phyloP scores from a whole-genome alignment of 805 yeast genomes.

The Starmera amethionina region DNA sequence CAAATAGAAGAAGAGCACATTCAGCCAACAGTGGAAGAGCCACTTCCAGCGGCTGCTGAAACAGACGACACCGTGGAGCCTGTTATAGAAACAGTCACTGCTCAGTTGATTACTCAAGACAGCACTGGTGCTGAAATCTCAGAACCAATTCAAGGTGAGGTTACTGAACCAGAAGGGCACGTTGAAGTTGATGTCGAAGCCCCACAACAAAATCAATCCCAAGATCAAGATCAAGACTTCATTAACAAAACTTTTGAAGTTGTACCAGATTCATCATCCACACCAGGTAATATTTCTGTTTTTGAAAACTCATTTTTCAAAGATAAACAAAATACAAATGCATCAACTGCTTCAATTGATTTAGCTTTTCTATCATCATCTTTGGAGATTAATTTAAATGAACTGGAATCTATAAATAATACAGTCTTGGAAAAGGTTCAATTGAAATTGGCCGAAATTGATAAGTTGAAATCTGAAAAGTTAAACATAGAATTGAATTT shows the following conservation, averaged over 20 bases:
- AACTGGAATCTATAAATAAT: constrained; percentile 13
- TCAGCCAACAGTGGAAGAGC: too few relatives aligned
- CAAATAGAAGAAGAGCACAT: too few relatives aligned
- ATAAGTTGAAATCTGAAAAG: constrained; percentile 27
- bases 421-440: constrained; percentile 19
- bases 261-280: neutral
- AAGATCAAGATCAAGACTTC: neutral
- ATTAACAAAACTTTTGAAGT: too few relatives aligned
- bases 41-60: too few relatives aligned
- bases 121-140: too few relatives aligned
- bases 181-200: neutral
- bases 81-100: too few relatives aligned
- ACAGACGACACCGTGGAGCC: too few relatives aligned
- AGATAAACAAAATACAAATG: neutral
- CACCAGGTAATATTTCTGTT: neutral
- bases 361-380: constrained; percentile 23
- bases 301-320: too few relatives aligned
- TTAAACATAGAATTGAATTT: constrained; percentile 26
- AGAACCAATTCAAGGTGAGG: neutral
- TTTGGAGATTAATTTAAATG: constrained; percentile 19
- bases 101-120: too few relatives aligned
- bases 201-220: neutral
- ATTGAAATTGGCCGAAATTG: constrained; percentile 23
- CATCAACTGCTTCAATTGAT: neutral
- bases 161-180: neutral